phyloP scores from a whole-genome alignment of 1,139 yeast species.

The Saccharomycopsis hybrid region DNA sequence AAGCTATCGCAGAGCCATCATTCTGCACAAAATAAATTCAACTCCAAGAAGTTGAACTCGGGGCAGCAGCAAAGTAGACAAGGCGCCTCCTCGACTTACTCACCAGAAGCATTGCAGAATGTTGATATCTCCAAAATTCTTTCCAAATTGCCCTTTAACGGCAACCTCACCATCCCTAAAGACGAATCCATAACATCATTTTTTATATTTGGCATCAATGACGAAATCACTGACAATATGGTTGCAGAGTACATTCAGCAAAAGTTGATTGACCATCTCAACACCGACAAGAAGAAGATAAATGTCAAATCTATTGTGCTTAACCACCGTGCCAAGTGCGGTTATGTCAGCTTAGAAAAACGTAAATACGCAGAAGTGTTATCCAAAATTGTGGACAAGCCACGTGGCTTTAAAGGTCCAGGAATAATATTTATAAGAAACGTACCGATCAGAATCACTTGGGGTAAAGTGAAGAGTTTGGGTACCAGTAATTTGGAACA shows the following conservation, averaged over 20 bases:
- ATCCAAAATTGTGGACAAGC: conserved; percentile 33
- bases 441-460: conserved; percentile 52
- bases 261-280: conserved; percentile 19
- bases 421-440: conserved; percentile 37
- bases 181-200: conserved; percentile 44
- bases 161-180: conserved; percentile 40
- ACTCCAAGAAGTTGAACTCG: conserved; percentile 11
- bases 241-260: conserved; percentile 43
- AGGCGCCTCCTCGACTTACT: not conserved
- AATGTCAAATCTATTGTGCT: conserved; percentile 41
- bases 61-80: not conserved
- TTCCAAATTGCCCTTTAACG: conserved; percentile 55
- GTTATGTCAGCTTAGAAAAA: conserved; percentile 48
- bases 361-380: conserved; percentile 50
- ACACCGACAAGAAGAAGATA: conserved; percentile 21
- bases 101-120: conserved; percentile 24
- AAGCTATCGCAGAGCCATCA: conserved; percentile 28
- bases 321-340: conserved; percentile 61
- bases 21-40: conserved; percentile 20
- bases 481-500: conserved; percentile 45
- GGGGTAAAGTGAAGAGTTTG: conserved; percentile 55
- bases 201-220: conserved; percentile 67
- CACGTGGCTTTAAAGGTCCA: conserved; percentile 27
- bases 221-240: conserved; percentile 57
- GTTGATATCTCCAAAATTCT: conserved; percentile 45